Conservation (phyloP, 1,139 yeast species). For the Candida neerlandica region DNA sequence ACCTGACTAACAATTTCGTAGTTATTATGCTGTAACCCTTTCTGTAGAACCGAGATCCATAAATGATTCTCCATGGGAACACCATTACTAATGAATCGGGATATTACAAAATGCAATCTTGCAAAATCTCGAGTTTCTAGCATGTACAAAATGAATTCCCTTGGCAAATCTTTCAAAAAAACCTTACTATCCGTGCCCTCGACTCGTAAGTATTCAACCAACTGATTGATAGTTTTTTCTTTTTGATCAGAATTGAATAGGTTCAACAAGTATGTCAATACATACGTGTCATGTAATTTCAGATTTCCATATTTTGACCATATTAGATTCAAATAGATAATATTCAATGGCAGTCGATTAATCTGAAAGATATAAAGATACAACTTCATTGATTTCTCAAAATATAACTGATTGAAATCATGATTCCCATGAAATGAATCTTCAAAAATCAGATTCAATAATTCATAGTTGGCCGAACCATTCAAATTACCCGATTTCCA, state of each 20-base stretch:
- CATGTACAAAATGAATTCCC: neutral
- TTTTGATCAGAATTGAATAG: conserved; percentile 9
- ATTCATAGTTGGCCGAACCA: neutral
- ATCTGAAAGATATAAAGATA: conserved; percentile 5
- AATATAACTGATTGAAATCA: neutral
- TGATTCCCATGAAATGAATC: neutral
- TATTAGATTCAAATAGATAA: conserved; percentile 5
- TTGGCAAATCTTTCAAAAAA: neutral
- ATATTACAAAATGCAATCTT: conserved; percentile 1
- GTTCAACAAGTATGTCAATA: conserved; percentile 6
- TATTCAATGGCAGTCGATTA: conserved; percentile 3
- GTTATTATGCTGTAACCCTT: conserved; percentile 27
- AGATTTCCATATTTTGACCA: conserved; percentile 5
- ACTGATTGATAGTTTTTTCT: neutral
- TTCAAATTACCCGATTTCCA: neutral
- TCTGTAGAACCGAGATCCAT: conserved; percentile 28
- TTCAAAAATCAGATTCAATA: neutral
- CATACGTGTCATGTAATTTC: conserved; percentile 3
- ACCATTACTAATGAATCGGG: conserved; percentile 2
- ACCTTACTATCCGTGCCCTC: neutral
- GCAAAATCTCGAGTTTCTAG: conserved; percentile 5
- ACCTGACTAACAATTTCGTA: conserved; percentile 31
- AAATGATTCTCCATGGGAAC: conserved; percentile 17
- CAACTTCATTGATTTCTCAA: conserved; percentile 1
- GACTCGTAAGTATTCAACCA: neutral